Conservation (phyloP, 2,329 filamentous ascomycete species). For the Berkeleyomyces basicola region DNA sequence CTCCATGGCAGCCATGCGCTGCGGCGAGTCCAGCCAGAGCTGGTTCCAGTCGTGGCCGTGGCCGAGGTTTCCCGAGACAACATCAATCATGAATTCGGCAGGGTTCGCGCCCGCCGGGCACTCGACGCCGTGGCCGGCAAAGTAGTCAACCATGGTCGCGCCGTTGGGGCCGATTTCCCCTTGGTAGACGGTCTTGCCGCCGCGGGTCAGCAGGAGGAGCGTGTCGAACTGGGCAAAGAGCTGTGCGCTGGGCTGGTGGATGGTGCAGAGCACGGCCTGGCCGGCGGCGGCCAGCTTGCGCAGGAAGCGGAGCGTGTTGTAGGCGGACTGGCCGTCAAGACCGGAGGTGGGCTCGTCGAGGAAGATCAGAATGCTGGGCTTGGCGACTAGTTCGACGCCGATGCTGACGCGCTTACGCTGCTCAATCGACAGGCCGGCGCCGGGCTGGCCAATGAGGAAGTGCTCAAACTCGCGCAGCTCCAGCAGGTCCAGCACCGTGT, state of each 20-base stretch:
- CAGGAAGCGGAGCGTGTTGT: conserved; percentile 47
- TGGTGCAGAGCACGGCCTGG: conserved; percentile 52
- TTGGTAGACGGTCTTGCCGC: conserved; percentile 50
- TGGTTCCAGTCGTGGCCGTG: conserved; percentile 46
- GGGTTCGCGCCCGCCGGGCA: conserved; percentile 49
- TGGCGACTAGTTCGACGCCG: conserved; percentile 44
- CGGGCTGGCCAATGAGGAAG: conserved; percentile 32
- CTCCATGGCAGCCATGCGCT: conserved; percentile 36
- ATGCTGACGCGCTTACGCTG: conserved; percentile 41
- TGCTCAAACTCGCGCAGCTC: conserved; percentile 33
- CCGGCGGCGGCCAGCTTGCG: conserved; percentile 48
- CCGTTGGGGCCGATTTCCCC: conserved; percentile 42
- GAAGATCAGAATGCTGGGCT: conserved; percentile 42
- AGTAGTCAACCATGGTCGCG: conserved; percentile 41
- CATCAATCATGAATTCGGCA: conserved; percentile 59
- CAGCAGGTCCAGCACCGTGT: conserved; percentile 55
- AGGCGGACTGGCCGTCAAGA: conserved; percentile 52
- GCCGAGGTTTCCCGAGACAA: conserved; percentile 33
- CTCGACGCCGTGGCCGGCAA: conserved; percentile 46
- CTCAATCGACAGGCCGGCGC: conserved; percentile 35
- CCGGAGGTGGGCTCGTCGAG: conserved; percentile 47
- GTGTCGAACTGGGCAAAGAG: conserved; percentile 52
- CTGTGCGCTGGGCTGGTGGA: conserved; percentile 52
- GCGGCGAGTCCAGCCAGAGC: conserved; percentile 49
- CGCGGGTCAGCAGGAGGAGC: conserved; percentile 45